A percentile compares a stretch with the other conserved stretches of the same genome.
These are phyloP conservation scores for Candida labiduridarum DNA, from an alignment of 1,139 yeast species.

Conservation along the genomic window DNA sequence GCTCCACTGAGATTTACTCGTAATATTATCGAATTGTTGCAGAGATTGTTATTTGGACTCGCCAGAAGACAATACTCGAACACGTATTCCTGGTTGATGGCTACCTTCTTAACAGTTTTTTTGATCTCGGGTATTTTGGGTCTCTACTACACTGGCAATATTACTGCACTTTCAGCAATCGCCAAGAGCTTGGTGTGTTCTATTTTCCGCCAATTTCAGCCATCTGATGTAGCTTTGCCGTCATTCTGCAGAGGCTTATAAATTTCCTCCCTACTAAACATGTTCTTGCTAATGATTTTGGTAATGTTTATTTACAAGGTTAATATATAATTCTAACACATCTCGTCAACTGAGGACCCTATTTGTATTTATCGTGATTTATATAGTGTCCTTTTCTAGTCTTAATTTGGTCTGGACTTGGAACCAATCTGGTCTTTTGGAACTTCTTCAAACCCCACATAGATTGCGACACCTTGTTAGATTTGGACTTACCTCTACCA, in stretches of 20 bases:
- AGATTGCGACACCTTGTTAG: conserved; percentile 89
- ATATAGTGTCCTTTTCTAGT: conserved; percentile 15
- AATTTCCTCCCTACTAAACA: background rate
- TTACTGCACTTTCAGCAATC: conserved; percentile 13
- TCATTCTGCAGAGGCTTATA: conserved; percentile 16
- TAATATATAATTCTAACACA: background rate
- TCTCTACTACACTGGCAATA: conserved; percentile 23
- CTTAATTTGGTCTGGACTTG: conserved; percentile 13
- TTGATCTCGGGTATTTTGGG: conserved; percentile 12
- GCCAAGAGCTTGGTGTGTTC: conserved; percentile 20
- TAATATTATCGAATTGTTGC: conserved; percentile 5
- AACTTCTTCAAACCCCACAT: conserved; percentile 98
- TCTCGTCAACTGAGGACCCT: conserved; percentile 8
- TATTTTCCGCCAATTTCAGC: conserved; percentile 13
- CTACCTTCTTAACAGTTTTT: conserved; percentile 12
- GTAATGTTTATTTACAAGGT: conserved; percentile 6
- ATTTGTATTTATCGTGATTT: conserved; percentile 11
- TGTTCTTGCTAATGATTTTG: background rate
- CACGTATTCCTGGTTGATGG: conserved; percentile 10
- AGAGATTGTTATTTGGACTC: conserved; percentile 12
- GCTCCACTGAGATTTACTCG: background rate
- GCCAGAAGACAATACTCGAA: conserved; percentile 13
- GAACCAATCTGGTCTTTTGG: conserved; percentile 73
- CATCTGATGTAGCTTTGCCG: conserved; percentile 9
- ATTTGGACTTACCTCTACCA: conserved; percentile 99